Base-by-base conservation (phyloP, 2,329 filamentous ascomycete species). In the Ceratocystis destructans region DNA sequence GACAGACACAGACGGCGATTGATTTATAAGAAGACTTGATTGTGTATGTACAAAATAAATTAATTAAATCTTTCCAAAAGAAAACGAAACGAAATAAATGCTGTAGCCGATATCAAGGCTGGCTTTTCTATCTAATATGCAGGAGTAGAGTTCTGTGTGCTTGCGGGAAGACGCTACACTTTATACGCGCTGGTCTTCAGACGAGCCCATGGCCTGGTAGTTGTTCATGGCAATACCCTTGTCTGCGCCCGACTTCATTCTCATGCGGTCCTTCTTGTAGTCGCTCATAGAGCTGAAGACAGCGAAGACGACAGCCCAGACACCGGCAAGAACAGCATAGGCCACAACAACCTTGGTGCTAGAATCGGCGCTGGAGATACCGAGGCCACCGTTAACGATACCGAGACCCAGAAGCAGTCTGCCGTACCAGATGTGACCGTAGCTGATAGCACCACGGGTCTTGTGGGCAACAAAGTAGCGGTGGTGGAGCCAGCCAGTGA, bases 391-490 rank as follows among this genome's bases (percentile, higher is more conserved):
- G 70, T 87, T 87, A 70, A 87, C 72, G 57, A 87, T 77, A 31
- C 83, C 85, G 2, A 87, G 72, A 20, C 82, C 66, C 69, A 88
- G 81, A 55, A 87, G 73, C 1, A 75, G 70, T 20, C 85, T 79
- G 12, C 85, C 85, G 70, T 80, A 84, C 83, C 83, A 87, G 70
- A 86, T 80, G 71, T 88, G 85, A 1, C 76, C 71, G 69, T 85
- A 74, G 69, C 82, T 84, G 68, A 85, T 71, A 50, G 76, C 17
- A 5, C 80, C 80, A 45, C 84, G 82, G 31, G 71, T 57, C 64
- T 78, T 74, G 65, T 79, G 72, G 71, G 77, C 78, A 66, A 78
- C 70, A 73, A 77, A 87, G 71, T 82, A 73, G 41, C 72, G 70
- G 72, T 87, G 85, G 71, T 88, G 85, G 46, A 82, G 66, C 66